Conservation (phyloP, 345 rosid genomes). For the Anastatica hierochuntica region DNA sequence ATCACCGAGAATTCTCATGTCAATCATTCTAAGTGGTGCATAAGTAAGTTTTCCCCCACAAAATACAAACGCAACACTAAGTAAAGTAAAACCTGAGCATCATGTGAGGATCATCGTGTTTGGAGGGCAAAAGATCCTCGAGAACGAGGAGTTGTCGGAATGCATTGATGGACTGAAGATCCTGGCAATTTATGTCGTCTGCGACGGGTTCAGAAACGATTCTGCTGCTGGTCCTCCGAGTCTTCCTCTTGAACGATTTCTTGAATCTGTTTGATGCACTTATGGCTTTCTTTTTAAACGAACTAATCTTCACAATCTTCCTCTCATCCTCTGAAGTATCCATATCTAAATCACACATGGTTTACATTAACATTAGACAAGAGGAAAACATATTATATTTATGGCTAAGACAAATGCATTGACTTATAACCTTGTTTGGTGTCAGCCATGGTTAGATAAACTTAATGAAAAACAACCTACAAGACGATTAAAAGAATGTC, state of each 20-base stretch:
- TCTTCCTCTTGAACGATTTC: conserved; percentile 54
- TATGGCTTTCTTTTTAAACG: conserved; percentile 70
- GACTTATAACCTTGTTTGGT: conserved; percentile 22
- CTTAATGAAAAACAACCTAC: conserved; percentile 11
- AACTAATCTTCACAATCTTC: conserved; percentile 51
- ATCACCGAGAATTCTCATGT: too few relatives aligned
- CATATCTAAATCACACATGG: conserved; percentile 14
- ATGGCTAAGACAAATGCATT: conserved; percentile 1
- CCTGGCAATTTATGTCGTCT: conserved; percentile 54
- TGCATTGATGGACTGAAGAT: conserved; percentile 51
- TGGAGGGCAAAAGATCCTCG: conserved; percentile 53
- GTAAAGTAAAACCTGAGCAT: conserved; percentile 59
- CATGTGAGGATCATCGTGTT: conserved; percentile 71
- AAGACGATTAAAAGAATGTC: neutral
- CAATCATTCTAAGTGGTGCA: neutral
- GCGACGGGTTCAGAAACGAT: conserved; percentile 43
- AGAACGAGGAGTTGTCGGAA: conserved; percentile 63
- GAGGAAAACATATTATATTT: neutral
- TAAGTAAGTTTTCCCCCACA: neutral
- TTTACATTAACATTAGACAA: neutral
- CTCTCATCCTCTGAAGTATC: conserved; percentile 55
- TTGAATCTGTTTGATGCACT: conserved; percentile 67
- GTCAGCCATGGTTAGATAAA: conserved; percentile 36
- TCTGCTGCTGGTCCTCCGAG: conserved; percentile 43
- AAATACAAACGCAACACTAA: too few relatives aligned